Conservation (phyloP, 352 stramenopile genomes). For the Pythium folliculosum region DNA sequence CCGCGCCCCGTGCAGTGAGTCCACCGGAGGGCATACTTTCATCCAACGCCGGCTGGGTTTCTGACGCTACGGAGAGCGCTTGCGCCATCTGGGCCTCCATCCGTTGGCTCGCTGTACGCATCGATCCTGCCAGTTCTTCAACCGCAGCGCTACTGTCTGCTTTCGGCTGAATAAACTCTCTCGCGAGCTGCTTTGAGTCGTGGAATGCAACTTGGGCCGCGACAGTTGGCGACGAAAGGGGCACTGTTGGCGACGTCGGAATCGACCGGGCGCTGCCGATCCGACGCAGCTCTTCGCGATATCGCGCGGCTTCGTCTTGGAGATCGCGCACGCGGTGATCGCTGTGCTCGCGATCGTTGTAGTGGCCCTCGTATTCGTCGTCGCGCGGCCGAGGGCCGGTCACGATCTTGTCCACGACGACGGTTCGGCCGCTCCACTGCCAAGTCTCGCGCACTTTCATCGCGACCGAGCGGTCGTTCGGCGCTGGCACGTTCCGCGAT, state of each 20-base stretch:
- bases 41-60: background rate
- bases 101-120: slow-evolving; percentile 23
- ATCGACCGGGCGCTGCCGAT: slow-evolving; percentile 3
- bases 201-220: slow-evolving; percentile 25
- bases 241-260: background rate
- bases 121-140: slow-evolving; percentile 18
- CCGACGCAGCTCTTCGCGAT: slow-evolving; percentile 20
- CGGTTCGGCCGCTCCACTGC: slow-evolving; percentile 60
- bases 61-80: background rate
- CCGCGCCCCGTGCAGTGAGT: background rate
- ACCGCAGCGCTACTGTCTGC: slow-evolving; percentile 3
- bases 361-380: slow-evolving; percentile 14
- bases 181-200: slow-evolving; percentile 25
- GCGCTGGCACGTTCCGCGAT: slow-evolving; percentile 34
- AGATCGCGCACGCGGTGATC: slow-evolving; percentile 13
- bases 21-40: background rate
- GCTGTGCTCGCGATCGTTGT: slow-evolving; percentile 7
- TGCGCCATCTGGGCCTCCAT: slow-evolving; percentile 32
- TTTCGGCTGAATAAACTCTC: slow-evolving; percentile 31
- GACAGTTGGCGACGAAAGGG: slow-evolving; percentile 7
- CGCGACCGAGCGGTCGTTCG: slow-evolving; percentile 34
- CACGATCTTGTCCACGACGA: slow-evolving; percentile 73
- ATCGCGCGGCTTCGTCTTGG: slow-evolving; percentile 23
- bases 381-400: slow-evolving; percentile 20
- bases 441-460: slow-evolving; percentile 69